Base-by-base conservation (phyloP, 1,284 basidiomycete species). In the Apiotrichum domesticum region DNA sequence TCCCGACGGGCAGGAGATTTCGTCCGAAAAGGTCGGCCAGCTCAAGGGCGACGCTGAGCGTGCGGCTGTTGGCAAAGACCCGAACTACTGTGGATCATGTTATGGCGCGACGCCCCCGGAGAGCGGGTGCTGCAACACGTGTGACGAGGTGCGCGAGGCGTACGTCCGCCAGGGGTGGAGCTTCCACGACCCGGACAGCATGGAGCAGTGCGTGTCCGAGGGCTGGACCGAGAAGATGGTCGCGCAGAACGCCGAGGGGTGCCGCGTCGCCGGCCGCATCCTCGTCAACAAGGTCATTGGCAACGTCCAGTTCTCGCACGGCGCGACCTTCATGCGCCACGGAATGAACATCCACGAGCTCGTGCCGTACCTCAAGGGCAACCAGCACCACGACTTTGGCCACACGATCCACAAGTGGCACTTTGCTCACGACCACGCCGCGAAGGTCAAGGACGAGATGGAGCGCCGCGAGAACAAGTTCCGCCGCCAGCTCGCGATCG, bases 131-230 rank as follows among this genome's bases (percentile, higher is more conserved):
- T 98, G 96, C 78, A 92, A 99, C 75, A 87, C 86, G 49, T 98
- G 96, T 73, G 96, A 99, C 69, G 88, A 94, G 4, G 96, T 99
- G 40, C 83, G 94, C 51, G 83, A 88, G 73, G 82, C 92, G 29
- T 99, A 99, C 77, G 83, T 90, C 48, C 84, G 87, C 69, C 85
- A 87, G 66, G 95, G 95, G 13, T 99, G 96, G 96, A 92, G 87
- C 71, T 98, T 98, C 76, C 78, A 80, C 63, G 87, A 88, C 70
- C 96, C 96, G 13, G 88, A 96, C 63, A 81, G 85, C 3, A 88
- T 99, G 64, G 93, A 98, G 68, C 69, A 96, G 89, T 99, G 96
- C 75, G 84, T 88, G 50, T 79, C 87, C 63, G 96, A 99, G 79
- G 88, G 90, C 48, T 98, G 95, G 95, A 84, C 90, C 15, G 91